Base-by-base conservation (phyloP, 768 basidiomycete species). In the Lentinus tigrinus region DNA sequence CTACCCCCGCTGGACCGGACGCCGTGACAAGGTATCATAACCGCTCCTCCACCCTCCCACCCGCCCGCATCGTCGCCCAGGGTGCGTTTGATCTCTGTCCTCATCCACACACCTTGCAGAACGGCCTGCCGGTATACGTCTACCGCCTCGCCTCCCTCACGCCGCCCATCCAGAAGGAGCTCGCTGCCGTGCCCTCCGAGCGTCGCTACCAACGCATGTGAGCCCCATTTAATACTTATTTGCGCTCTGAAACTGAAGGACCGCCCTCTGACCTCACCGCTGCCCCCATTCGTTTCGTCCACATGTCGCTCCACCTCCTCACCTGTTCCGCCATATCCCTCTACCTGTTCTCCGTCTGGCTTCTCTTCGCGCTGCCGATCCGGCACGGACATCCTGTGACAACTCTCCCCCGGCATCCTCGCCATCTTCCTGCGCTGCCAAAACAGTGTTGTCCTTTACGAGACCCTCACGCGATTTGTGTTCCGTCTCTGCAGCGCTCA, bases 1-100 rank as follows among this genome's bases (percentile, higher is more conserved):
- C 60, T 94, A 93, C 72, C 89, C 91, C 1, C 79, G 87, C 31
- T 93, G 89, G 89, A 92, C 89, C 0, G 91, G 91, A 0, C 77
- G 87, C 44, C 75, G 89, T 62, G 87, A 91, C 69, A 89, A 88
- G 76, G 90, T 86, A 52, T 38, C 62, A 17, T 37, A 21, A 40
- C 43, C n/a, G 11, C 43, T 46, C 28, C 21, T 19, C 36, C 42
- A 31, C 7, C 9, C 44, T 3, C 21, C 42, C 43, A 61, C 31
- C 24, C 17, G 24, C 26, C 21, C 27, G 47, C 50, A 23, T 16
- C n/a, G 17, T 31, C 31, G 31, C 31, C 31, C 31, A 31, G 31
- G 31, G 31, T 31, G 31, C 31, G 31, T 31, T 31, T 3, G 31
- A 11, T 6, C 31, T 31, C 21, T 27, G 28, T 24, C 26, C 56